Evolutionary conservation across 805 yeast genomes (phyloP), one percentile per base, ranked within the genome.

Genomic region (Starmerella stigmatis): DNA sequence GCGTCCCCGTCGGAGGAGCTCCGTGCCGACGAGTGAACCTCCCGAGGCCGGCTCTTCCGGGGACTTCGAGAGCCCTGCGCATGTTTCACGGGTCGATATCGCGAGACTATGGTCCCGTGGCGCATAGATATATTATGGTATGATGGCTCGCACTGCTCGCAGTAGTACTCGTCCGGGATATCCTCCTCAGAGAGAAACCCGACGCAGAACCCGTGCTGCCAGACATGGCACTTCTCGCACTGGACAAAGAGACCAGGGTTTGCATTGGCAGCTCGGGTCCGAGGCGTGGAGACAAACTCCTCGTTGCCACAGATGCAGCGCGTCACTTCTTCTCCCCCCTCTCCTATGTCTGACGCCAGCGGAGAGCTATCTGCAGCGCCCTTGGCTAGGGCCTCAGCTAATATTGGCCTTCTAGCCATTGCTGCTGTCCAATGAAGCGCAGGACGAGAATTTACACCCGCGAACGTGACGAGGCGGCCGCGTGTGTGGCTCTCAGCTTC

Each of bases 161-260:
- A 89, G 84, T 88, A 86, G 64, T 92, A 89, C 62, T 84, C 84
- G 46, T 89, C 96, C 3, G 96, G 96, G 2, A 86, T 84, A 41
- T 75, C 79, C 12, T 74, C 76, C 50, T 79, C 85, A 41, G 75
- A 77, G 44, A 70, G 70, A 47, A 89, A 76, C 1, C 96, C 94
- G 29, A 89, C 96, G 68, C 98, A 89, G 64, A 71, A 85, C 2
- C 96, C 97, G 62, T 89, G 98, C 63, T 89, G 98, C 98, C 98
- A 89, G 7, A 81, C 95, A 16, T 84, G 78, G 66, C 98, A 89
- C 51, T 74, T 72, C 58, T 92, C 98, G 70, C 98, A 92, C 64
- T 92, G 97, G 50, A 92, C 83, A 20, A 94, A 88, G 58, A 85
- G 81, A 0, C 96, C 96, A 55, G 89, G 92, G 64, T 86, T 96